Base-by-base conservation (phyloP, 345 rosid genomes). In the Raphanus raphanistrum region DNA sequence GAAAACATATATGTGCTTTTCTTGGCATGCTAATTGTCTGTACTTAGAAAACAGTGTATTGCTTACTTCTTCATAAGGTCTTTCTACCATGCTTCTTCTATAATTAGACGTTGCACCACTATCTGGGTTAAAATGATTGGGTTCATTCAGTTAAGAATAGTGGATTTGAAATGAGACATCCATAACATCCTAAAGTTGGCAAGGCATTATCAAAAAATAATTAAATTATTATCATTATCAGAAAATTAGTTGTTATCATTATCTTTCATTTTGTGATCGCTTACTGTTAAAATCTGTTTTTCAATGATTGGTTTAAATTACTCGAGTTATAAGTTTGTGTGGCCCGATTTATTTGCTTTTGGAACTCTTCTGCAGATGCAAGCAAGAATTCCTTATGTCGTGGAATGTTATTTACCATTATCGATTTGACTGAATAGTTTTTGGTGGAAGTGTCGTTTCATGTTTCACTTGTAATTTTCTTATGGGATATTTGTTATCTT, bases 211-310 rank as follows among this genome's bases (percentile, higher is more conserved):
- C 66, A 26, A 7, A 36, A 36, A 76, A 75, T 5, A 66, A 16
- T 75, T 17, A 16, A 15, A 29, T 25, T 76, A 25, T 13, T 45
- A 45, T 32, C 12, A 48, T 43, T 33, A 26, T 62, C 36, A 54
- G 27, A 54, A 16, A 54, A 52, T 8, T 57, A 57, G 29, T 58
- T 58, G 10, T 58, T 10, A 21, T 70, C 66, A 63, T 63, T 63
- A 35, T 36, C 75, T 76, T 63, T 55, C 57, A 54, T 63, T 76
- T 54, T 13, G 16, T 77, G 76, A 38, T 71, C 63, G 66, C 71
- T 70, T 70, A 58, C 41, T 32, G 52, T 27, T 77, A 77, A 33
- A 36, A 27, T 50, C 75, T 63, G 17, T 13, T 35, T 76, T 63
- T 76, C 58, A 16, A 26, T 11, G 32, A 50, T 10, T 70, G 38